These are phyloP conservation scores for Curvularia verruculosa DNA, from an alignment of 2,329 filamentous ascomycete genomes.

Conservation along the genomic window DNA sequence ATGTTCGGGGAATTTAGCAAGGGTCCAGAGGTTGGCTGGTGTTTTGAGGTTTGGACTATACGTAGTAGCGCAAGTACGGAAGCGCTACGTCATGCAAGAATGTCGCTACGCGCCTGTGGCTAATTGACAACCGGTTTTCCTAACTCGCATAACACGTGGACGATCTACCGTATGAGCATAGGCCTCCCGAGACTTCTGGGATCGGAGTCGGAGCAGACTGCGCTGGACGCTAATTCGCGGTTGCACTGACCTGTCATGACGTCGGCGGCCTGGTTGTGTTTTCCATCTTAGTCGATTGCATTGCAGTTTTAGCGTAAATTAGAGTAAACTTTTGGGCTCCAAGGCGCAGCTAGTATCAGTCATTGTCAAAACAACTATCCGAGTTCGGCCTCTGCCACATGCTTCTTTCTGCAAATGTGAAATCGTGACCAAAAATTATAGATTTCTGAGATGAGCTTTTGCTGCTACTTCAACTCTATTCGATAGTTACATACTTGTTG, in stretches of 20 bases:
- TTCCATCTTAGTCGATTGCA: neutral
- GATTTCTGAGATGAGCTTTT: neutral
- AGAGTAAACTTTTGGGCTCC: neutral
- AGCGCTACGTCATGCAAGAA: slow-evolving; percentile 14
- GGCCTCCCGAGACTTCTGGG: neutral
- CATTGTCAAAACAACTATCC: neutral
- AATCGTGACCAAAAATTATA: neutral
- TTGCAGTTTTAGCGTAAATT: neutral
- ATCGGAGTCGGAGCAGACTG: neutral
- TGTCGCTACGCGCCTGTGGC: slow-evolving; percentile 7
- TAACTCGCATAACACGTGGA: neutral
- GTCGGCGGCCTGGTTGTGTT: slow-evolving; percentile 5
- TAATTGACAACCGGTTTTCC: slow-evolving; percentile 13
- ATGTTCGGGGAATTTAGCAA: neutral
- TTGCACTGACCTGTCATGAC: slow-evolving; percentile 5
- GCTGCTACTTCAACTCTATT: neutral
- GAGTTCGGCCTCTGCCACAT: neutral
- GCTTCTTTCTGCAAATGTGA: neutral
- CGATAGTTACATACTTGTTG: neutral
- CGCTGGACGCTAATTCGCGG: neutral
- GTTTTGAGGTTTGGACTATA: slow-evolving; percentile 6
- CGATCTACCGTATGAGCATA: slow-evolving; percentile 2
- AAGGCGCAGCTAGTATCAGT: neutral
- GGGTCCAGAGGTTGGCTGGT: slow-evolving; percentile 1
- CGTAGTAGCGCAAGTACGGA: slow-evolving; percentile 5